A percentile compares a stretch with the other conserved stretches of the same genome.
phyloP scores from a whole-genome alignment of 2,329 filamentous ascomycete species.

The Macrophomina phaseolina region DNA sequence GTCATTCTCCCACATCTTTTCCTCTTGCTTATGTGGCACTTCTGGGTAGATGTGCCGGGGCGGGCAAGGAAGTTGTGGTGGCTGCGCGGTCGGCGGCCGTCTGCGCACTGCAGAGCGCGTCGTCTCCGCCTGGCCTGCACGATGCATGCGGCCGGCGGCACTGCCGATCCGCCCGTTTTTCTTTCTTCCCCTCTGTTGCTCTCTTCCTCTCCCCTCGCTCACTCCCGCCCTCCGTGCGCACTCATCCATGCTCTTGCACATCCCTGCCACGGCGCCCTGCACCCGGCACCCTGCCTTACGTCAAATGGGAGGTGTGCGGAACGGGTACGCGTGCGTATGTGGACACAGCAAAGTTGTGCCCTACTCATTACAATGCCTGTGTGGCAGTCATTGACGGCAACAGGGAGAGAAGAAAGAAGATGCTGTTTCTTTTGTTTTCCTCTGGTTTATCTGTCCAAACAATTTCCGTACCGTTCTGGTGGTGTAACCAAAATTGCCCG shows the following conservation, averaged over 20 bases:
- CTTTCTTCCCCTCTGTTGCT: neutral
- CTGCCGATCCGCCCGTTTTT: constrained; percentile 20
- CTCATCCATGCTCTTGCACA: neutral
- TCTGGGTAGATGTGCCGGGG: neutral
- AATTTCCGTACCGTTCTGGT: too few relatives aligned
- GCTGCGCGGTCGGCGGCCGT: constrained; percentile 1
- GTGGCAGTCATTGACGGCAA: neutral
- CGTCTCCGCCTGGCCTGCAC: constrained; percentile 23
- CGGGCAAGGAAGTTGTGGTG: neutral
- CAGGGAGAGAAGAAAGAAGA: neutral
- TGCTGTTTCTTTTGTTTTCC: neutral
- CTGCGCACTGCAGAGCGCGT: neutral
- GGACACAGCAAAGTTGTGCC: neutral
- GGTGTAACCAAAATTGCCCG: too few relatives aligned
- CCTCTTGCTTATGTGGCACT: neutral
- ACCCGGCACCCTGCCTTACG: constrained; percentile 3
- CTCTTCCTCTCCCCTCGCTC: neutral
- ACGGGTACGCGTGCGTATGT: neutral
- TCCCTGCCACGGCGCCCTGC: constrained; percentile 12
- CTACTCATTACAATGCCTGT: neutral
- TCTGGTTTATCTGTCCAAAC: too few relatives aligned
- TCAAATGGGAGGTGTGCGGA: constrained; percentile 23
- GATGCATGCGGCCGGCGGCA: constrained; percentile 22
- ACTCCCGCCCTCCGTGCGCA: too few relatives aligned
- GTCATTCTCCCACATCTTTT: neutral